These are phyloP conservation scores for Paramecium sonneborni DNA, from an alignment of 73 alveolate genomes.

Conservation along the genomic window DNA sequence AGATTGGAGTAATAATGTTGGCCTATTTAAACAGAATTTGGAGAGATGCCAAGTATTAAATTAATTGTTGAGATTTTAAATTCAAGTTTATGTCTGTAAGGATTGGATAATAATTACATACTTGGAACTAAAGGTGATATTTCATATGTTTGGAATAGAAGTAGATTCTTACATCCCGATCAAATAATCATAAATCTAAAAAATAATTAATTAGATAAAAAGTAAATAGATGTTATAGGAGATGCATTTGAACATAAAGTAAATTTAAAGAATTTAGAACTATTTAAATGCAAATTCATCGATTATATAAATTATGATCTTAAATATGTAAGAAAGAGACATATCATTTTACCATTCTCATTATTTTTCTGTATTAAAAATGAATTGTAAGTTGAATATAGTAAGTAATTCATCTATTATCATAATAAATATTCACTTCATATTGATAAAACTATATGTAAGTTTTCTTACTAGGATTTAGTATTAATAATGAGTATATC, in stretches of 20 bases:
- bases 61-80: conserved; percentile 33
- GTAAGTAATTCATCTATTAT: conserved; percentile 20
- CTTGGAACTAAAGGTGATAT: conserved; percentile 59
- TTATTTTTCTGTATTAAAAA: conserved; percentile 56
- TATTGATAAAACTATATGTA: conserved; percentile 53
- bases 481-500: conserved; percentile 29
- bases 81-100: background rate
- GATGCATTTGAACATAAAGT: conserved; percentile 61
- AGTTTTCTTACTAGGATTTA: conserved; percentile 61
- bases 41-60: conserved; percentile 59
- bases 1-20: conserved; percentile 55
- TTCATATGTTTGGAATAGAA: conserved; percentile 63
- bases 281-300: conserved; percentile 40
- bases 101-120: conserved; percentile 3
- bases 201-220: conserved; percentile 40
- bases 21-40: conserved; percentile 55
- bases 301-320: conserved; percentile 12
- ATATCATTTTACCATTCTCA: conserved; percentile 50
- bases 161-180: conserved; percentile 49
- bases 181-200: conserved; percentile 7
- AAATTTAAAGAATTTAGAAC: conserved; percentile 50
- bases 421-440: conserved; percentile 34
- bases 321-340: conserved; percentile 40
- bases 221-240: conserved; percentile 28
- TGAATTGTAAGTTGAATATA: conserved; percentile 40